These are phyloP conservation scores for Dactylellina haptotyla DNA, from an alignment of 2,329 filamentous ascomycete species.

Conservation along the genomic window DNA sequence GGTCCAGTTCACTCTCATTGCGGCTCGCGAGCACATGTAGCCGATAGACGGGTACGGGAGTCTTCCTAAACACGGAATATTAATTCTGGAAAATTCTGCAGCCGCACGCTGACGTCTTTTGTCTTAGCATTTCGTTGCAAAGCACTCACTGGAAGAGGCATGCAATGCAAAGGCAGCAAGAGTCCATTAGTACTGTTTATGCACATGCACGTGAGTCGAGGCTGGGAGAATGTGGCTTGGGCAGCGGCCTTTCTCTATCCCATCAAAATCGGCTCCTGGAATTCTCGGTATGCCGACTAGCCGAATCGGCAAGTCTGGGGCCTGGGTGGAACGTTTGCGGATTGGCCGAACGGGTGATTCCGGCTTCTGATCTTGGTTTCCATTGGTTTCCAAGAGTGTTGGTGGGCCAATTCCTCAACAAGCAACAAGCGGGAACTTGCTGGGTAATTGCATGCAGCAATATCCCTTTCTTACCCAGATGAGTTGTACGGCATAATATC, in stretches of 20 bases:
- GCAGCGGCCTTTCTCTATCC: no score
- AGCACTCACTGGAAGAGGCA: no score
- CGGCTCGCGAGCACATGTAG: no score
- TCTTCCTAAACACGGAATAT: no score
- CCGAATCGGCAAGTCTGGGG: constrained; percentile 17
- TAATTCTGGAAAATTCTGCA: neutral
- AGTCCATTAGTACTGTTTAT: no score
- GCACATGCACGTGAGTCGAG: neutral
- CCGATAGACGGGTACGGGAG: no score
- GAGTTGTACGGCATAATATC: constrained; percentile 41
- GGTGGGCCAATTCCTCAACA: neutral
- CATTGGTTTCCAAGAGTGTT: constrained; percentile 18
- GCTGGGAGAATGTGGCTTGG: constrained; percentile 23
- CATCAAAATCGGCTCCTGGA: constrained; percentile 29
- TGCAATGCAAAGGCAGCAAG: neutral
- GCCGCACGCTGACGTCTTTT: neutral
- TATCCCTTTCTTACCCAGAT: constrained; percentile 11
- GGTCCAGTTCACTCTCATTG: no score
- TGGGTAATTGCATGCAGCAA: constrained; percentile 27
- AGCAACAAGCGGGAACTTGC: constrained; percentile 1
- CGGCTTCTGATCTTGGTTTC: constrained; percentile 8
- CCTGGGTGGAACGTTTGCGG: constrained; percentile 19
- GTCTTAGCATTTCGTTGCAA: neutral
- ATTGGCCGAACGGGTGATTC: constrained; percentile 14
- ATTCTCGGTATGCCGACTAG: constrained; percentile 35